A percentile compares a stretch with the other conserved stretches of the same genome.
Conservation (phyloP, 768 basidiomycete genomes). For the Podaxis sp. region DNA sequence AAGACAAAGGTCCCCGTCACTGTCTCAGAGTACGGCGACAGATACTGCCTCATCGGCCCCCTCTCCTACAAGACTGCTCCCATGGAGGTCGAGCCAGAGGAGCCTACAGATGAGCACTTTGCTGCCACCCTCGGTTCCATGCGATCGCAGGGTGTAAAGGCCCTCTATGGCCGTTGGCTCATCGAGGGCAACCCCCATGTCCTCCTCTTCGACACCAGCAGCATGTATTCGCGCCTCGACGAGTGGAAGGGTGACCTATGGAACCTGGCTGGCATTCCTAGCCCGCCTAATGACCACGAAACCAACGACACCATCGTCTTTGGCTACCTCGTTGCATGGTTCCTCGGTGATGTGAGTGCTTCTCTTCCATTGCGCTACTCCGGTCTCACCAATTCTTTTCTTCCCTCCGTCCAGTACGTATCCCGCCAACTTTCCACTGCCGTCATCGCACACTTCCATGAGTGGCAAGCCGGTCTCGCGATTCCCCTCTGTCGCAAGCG, state of each 20-base stretch:
- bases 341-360: conserved; percentile 87
- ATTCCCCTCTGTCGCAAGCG: conserved; percentile 94
- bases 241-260: conserved; percentile 99
- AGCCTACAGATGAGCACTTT: conserved; percentile 79
- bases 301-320: conserved; percentile 98
- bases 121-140: conserved; percentile 74
- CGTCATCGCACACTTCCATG: conserved; percentile 97
- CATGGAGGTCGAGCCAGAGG: conserved; percentile 96
- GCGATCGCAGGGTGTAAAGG: conserved; percentile 88
- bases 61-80: conserved; percentile 97
- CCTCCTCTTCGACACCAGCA: conserved; percentile 92
- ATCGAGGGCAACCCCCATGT: conserved; percentile 96
- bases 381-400: conserved; percentile 6
- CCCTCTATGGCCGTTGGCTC: conserved; percentile 95
- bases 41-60: conserved; percentile 97
- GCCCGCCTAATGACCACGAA: conserved; percentile 93
- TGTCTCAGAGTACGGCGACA: conserved; percentile 90
- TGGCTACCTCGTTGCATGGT: conserved; percentile 98
- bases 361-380: conserved; percentile 2
- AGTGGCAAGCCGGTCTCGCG: conserved; percentile 98
- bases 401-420: conserved; percentile 54
- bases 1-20: conserved; percentile 99
- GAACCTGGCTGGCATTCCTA: conserved; percentile 97
- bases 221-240: conserved; percentile 81
- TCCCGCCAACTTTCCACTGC: conserved; percentile 76